These are phyloP conservation scores for Coniochaeta prunicola DNA, from an alignment of 2,329 filamentous ascomycete genomes.

Conservation along the genomic window DNA sequence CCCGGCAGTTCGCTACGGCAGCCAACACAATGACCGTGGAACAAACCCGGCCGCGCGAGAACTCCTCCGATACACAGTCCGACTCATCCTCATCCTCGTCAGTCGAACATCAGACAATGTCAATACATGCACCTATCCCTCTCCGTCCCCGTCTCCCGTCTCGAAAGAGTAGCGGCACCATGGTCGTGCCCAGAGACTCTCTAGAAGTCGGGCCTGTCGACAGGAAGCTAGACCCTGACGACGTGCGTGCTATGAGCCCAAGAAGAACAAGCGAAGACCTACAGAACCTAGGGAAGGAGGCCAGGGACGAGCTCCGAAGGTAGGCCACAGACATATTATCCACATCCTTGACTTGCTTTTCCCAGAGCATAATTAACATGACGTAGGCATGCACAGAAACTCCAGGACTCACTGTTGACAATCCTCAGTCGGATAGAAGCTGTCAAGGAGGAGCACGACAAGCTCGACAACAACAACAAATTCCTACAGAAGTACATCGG, in stretches of 20 bases:
- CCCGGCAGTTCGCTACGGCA: neutral
- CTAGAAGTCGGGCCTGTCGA: conserved; percentile 64
- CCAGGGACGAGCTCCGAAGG: conserved; percentile 58
- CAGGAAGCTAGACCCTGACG: conserved; percentile 73
- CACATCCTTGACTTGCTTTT: neutral
- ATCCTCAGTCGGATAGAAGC: conserved; percentile 92
- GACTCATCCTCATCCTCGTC: conserved; percentile 26
- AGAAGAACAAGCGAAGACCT: conserved; percentile 85
- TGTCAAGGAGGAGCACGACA: conserved; percentile 90
- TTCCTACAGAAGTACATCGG: conserved; percentile 98
- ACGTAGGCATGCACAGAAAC: conserved; percentile 71
- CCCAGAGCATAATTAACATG: neutral
- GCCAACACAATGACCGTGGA: neutral
- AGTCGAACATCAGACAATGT: conserved; percentile 21
- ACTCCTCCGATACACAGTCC: conserved; percentile 18
- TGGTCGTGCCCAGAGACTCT: conserved; percentile 73
- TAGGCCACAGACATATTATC: too few relatives aligned
- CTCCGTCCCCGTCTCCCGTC: conserved; percentile 61
- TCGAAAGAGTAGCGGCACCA: conserved; percentile 73
- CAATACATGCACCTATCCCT: conserved; percentile 44
- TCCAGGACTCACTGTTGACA: conserved; percentile 83
- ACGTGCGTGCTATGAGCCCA: conserved; percentile 92
- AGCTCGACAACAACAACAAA: conserved; percentile 93
- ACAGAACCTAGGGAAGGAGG: conserved; percentile 77
- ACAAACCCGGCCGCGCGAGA: conserved; percentile 3